Base-by-base conservation (phyloP, 805 yeast species). In the Saturnispora bothae region DNA sequence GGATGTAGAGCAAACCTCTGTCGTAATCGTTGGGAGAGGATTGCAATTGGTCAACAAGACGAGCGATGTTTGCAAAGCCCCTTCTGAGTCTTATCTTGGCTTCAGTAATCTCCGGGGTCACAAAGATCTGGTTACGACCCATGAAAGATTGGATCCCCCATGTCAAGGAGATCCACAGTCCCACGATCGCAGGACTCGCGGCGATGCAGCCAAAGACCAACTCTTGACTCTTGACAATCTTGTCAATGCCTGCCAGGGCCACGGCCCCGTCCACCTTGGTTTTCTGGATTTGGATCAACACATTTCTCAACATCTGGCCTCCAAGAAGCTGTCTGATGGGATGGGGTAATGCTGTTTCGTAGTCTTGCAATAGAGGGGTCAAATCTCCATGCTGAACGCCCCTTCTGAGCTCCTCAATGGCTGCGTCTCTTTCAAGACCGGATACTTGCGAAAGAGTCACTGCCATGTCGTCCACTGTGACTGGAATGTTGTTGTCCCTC, bases 221-320 rank as follows among this genome's bases (percentile, higher is more conserved):
- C 55, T 92, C 95, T 61, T 89, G 98, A 36, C 92, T 79, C 56
- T 85, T 81, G 32, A 92, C 68, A 47, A 89, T 64, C 53, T 83
- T 79, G 59, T 92, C 97, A 44, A 92, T 88, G 7, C 97, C 97
- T 48, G 71, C 74, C 43, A 89, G 71, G 0, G 96, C 97, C 4
- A 86, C 64, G 27, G 83, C 86, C 7, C 95, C 95, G 56, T 89
- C 98, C 5, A 92, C 96, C 59, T 89, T 89, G 10, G 95, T 80
- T 60, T 92, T 89, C 57, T 89, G 98, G n/a, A 92, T 66, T 57
- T 92, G 97, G 44, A 89, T 88, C 51, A 92, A 61, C 33, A 92
- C 57, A 13, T 88, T 76, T 39, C 95, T 68, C 7, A 86, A 58
- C 46, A 89, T 67, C 40, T 77, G 73, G 4, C 97, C 98, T 2